Evolutionary conservation across 495 filamentous ascomycete species (phyloP), one percentile per base, ranked within the genome.

Genomic region (Massariosphaeria phaeospora): DNA sequence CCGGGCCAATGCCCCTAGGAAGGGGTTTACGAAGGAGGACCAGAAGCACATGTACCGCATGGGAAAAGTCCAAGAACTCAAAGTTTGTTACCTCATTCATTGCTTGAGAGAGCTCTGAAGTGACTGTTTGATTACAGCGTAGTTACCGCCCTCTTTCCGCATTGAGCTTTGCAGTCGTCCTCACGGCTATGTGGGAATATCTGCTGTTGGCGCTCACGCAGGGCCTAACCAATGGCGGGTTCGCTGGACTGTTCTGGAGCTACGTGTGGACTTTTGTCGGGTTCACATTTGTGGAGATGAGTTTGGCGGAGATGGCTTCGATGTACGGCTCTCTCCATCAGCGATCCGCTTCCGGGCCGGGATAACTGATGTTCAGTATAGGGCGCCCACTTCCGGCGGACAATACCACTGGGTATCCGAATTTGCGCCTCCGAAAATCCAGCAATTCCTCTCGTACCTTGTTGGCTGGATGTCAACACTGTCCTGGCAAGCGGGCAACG

Each of bases 331-430:
- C 17, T 8, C n/a, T n/a, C n/a, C n/a, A n/a, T n/a, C n/a, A n/a
- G n/a, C n/a, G n/a, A 48, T 29, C 15, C 24, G 13, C 21, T 13
- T 49, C 10, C 23, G 5, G 23, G 12, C 26, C 34, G 17, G 15
- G 9, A 13, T 24, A 3, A n/a, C 30, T 20, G 11, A 35, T 73
- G 71, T 39, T 6, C n/a, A 7, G n/a, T 7, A n/a, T 17, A 39
- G 35, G 73, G 75, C 75, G 26, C 76, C 76, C 1, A 78, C 73
- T 1, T 57, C 59, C 12, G 57, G 70, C 70, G 76, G 76, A 1
- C 76, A 79, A 53, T 79, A 79, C 40, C 75, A 79, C 50, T 79
- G 76, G 77, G 70, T 70, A 9, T 72, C 73, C 1, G 75, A 76
- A 68, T 62, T 79, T n/a, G 74, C 77, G 0, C 71, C 76, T 2